Evolutionary conservation across 176 grass and related monocot species (phyloP).

Genomic region (maize (Zea mays)): Zm-B73-REFERENCE-NAM-5.0 NC_050103.1:176651001-176651500

Average conservation of each 20-base stretch:
- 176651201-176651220: too few species aligned
- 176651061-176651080: conserved; percentile 18
- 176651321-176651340: conserved; percentile 30
- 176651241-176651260: conserved; percentile 18
- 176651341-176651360: not conserved
- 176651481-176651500: not conserved
- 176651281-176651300: conserved; percentile 48
- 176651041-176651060: not conserved
- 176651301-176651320: conserved; percentile 20
- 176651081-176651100: conserved; percentile 30
- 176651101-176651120: conserved; percentile 27
- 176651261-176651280: conserved; percentile 31
- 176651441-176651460: not conserved
- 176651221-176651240: conserved; percentile 22
- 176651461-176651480: not conserved
- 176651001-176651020: not conserved
- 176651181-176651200: not conserved
- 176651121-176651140: conserved; percentile 21
- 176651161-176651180: not conserved
- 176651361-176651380: too few species aligned
- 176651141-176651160: conserved; percentile 1
- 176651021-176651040: not conserved
- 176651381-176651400: too few species aligned
- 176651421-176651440: not conserved
- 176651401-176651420: not conserved